These are phyloP conservation scores for Leccinum pseudoinsigne DNA, from an alignment of 1,284 basidiomycete species.

Conservation along the genomic window DNA sequence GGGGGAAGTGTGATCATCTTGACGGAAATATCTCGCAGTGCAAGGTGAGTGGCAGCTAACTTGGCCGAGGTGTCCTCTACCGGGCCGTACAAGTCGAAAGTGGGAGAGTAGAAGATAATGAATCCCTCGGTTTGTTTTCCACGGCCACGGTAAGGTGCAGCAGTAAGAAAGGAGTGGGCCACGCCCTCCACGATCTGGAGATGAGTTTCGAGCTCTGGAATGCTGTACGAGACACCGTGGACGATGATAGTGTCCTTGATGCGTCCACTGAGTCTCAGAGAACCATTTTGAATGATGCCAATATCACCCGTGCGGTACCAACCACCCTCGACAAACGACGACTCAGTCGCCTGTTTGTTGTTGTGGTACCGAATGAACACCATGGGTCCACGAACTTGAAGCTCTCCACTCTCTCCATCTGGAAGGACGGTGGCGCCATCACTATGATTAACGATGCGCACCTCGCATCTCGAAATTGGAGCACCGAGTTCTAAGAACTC, in stretches of 20 bases:
- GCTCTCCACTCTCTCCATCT: constrained; percentile 32
- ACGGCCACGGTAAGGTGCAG: constrained; percentile 28
- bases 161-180: constrained; percentile 34
- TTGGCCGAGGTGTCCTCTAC: constrained; percentile 17
- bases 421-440: constrained; percentile 24
- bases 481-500: constrained; percentile 30
- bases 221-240: constrained; percentile 41
- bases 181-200: constrained; percentile 38
- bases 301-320: constrained; percentile 43
- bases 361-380: constrained; percentile 39
- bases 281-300: constrained; percentile 35
- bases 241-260: constrained; percentile 41
- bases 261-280: constrained; percentile 37
- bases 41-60: constrained; percentile 19
- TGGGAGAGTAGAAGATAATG: constrained; percentile 26
- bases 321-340: constrained; percentile 38
- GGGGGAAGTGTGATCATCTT: constrained; percentile 29
- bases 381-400: constrained; percentile 37
- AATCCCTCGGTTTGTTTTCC: constrained; percentile 29
- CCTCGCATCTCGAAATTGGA: constrained; percentile 20
- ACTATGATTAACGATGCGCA: constrained; percentile 31
- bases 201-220: constrained; percentile 39
- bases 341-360: constrained; percentile 35
- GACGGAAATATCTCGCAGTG: constrained; percentile 22
- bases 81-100: constrained; percentile 18